These are phyloP conservation scores for Ophiocordyceps camponoti-saundersi DNA, from an alignment of 2,329 filamentous ascomycete species.

Conservation along the genomic window DNA sequence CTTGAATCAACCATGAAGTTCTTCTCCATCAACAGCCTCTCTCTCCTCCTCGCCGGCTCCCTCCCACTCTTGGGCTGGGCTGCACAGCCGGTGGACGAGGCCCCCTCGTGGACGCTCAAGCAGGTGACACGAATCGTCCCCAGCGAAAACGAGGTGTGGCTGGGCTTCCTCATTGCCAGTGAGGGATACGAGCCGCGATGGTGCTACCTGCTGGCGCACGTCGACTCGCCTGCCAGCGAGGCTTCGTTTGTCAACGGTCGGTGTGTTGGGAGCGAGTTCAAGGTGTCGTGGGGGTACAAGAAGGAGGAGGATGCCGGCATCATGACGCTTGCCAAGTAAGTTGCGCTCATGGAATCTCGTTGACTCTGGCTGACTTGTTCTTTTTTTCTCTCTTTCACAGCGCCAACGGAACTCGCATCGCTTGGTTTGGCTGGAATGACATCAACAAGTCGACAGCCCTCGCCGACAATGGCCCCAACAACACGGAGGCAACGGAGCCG, in stretches of 20 bases:
- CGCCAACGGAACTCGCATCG: constrained; percentile 2
- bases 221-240: constrained; percentile 4
- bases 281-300: constrained; percentile 15
- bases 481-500: background rate
- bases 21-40: background rate
- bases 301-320: constrained; percentile 11
- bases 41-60: background rate
- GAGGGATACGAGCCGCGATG: constrained; percentile 1
- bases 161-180: constrained; percentile 4
- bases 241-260: constrained; percentile 9
- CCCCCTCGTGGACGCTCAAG: background rate
- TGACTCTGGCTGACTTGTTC: background rate
- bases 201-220: constrained; percentile 5
- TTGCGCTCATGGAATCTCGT: too few species aligned
- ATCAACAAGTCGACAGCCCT: constrained; percentile 6
- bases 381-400: background rate
- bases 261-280: constrained; percentile 11
- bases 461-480: constrained; percentile 6
- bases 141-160: constrained; percentile 1
- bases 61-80: background rate
- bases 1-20: background rate
- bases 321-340: constrained; percentile 13
- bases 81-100: background rate
- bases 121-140: background rate
- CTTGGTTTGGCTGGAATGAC: constrained; percentile 12